These are phyloP conservation scores for Alternaria ethzedia DNA, from an alignment of 2,329 filamentous ascomycete genomes.

Conservation along the genomic window DNA sequence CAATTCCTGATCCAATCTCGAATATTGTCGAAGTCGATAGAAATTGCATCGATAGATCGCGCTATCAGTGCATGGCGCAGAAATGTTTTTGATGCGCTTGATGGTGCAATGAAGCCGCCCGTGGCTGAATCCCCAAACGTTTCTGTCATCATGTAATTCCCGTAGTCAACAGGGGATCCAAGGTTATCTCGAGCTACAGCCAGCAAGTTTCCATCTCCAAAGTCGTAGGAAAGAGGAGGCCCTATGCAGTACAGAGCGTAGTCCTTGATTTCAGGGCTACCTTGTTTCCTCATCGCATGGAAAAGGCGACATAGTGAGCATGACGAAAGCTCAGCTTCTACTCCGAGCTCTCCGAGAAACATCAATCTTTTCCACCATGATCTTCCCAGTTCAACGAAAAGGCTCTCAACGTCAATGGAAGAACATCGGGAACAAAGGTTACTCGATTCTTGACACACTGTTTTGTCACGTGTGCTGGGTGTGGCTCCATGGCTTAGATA, in stretches of 20 bases:
- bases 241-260: not conserved
- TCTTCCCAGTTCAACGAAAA: not conserved
- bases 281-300: not conserved
- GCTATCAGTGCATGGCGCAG: rapidly evolving
- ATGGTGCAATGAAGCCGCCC: not conserved
- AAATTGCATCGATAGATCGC: rapidly evolving
- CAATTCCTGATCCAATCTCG: not conserved
- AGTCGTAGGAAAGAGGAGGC: rapidly evolving
- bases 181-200: not conserved
- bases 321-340: not conserved
- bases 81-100: not conserved
- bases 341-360: not conserved
- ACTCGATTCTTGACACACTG: not conserved
- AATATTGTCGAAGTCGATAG: not conserved
- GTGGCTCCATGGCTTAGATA: not conserved
- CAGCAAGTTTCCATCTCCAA: not conserved
- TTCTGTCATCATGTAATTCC: too few relatives aligned
- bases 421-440: not conserved
- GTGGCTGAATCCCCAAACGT: not conserved
- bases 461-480: not conserved
- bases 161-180: too few relatives aligned
- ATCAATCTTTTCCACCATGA: rapidly evolving
- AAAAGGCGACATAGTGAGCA: not conserved
- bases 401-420: not conserved
- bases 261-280: rapidly evolving